These are phyloP conservation scores for Candida suzukii DNA, from an alignment of 805 yeast genomes.

Conservation along the genomic window DNA sequence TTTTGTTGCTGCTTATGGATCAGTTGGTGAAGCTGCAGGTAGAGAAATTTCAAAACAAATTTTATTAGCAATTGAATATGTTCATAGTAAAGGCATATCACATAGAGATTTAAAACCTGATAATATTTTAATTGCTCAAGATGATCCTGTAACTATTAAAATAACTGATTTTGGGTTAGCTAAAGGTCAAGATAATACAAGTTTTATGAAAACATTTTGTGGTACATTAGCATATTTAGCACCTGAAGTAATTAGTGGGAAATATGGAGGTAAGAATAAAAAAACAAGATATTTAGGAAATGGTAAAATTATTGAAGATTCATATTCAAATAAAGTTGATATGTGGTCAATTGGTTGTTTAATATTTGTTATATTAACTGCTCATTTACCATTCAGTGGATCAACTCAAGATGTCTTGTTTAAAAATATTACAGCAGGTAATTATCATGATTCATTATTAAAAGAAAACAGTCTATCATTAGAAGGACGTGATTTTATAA, in stretches of 20 bases:
- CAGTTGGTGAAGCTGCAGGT: constrained; percentile 86
- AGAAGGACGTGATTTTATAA: constrained; percentile 68
- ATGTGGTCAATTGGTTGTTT: constrained; percentile 98
- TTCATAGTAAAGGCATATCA: constrained; percentile 86
- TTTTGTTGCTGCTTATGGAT: constrained; percentile 86
- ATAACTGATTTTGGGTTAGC: constrained; percentile 97
- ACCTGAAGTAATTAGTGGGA: constrained; percentile 76
- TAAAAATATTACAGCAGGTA: constrained; percentile 67
- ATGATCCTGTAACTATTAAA: constrained; percentile 86
- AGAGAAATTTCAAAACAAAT: constrained; percentile 83
- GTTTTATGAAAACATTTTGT: constrained; percentile 92
- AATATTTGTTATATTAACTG: constrained; percentile 84
- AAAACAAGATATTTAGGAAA: constrained; percentile 25
- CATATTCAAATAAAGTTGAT: constrained; percentile 84
- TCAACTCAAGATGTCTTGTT: constrained; percentile 82
- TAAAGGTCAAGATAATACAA: constrained; percentile 74
- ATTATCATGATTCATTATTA: constrained; percentile 72
- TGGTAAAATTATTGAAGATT: constrained; percentile 24
- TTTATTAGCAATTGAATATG: constrained; percentile 75
- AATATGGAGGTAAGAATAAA: constrained; percentile 30
- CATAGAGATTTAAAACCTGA: constrained; percentile 97
- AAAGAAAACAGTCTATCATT: constrained; percentile 38
- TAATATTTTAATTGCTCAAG: constrained; percentile 82
- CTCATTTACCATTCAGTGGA: constrained; percentile 93
- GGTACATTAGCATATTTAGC: constrained; percentile 97